Evolutionary conservation across 1,139 yeast genomes (phyloP).

Genomic region (Kodamaea suecica): DNA sequence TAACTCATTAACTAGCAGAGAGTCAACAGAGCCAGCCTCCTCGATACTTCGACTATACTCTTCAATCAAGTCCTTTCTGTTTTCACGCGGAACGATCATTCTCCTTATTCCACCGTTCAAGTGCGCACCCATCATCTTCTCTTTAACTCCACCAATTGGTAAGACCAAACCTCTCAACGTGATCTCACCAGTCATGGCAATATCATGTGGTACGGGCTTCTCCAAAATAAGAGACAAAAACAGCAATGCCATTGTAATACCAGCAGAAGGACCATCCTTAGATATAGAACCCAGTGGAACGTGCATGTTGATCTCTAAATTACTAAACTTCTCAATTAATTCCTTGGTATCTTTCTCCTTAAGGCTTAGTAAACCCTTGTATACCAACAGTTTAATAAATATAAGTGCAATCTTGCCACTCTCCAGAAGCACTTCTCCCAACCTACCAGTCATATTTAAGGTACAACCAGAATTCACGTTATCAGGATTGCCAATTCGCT

Average conservation of each 20-base stretch:
- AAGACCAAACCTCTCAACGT: slow-evolving; percentile 81
- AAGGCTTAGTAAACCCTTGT: slow-evolving; percentile 31
- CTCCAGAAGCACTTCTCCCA: slow-evolving; percentile 81
- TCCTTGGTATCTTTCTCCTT: slow-evolving; percentile 23
- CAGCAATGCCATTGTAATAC: slow-evolving; percentile 84
- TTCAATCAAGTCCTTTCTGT: slow-evolving; percentile 69
- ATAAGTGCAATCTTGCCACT: slow-evolving; percentile 78
- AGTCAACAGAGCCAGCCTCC: slow-evolving; percentile 22
- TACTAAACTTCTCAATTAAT: slow-evolving; percentile 44
- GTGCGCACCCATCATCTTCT: slow-evolving; percentile 82
- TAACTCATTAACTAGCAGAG: slow-evolving; percentile 28
- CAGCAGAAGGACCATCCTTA: slow-evolving; percentile 94
- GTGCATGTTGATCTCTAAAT: slow-evolving; percentile 71
- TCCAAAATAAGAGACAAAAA: slow-evolving; percentile 68
- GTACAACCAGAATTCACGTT: slow-evolving; percentile 38
- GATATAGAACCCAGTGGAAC: slow-evolving; percentile 88
- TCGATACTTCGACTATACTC: slow-evolving; percentile 42
- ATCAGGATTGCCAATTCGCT: slow-evolving; percentile 16
- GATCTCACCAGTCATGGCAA: slow-evolving; percentile 95
- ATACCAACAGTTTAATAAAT: slow-evolving; percentile 61
- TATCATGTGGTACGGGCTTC: slow-evolving; percentile 59
- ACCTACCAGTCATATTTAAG: slow-evolving; percentile 74
- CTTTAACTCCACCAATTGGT: slow-evolving; percentile 89
- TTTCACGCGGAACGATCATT: slow-evolving; percentile 67
- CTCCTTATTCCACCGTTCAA: slow-evolving; percentile 60